Evolutionary conservation across 768 basidiomycete species (phyloP), one percentile per base, ranked within the genome.

Genomic region (Russula olivacea): DNA sequence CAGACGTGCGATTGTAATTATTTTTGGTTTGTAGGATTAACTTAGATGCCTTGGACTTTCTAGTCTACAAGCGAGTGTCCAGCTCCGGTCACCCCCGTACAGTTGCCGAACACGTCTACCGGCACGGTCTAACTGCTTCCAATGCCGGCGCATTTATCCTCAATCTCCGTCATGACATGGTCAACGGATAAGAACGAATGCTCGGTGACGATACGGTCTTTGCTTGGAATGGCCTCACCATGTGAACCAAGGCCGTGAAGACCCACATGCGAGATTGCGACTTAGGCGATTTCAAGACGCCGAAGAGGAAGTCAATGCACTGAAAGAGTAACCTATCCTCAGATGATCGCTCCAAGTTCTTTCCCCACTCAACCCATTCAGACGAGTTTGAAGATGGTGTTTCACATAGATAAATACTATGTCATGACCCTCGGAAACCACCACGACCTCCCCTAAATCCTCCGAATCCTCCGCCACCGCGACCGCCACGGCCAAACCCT

Each of bases 361-460:
- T 38, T 7, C 48, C 19, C 48, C 15, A 38, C 34, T 57, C 19
- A 59, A 60, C 15, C 25, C 28, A 43, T 32, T 61, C 48, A 23
- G 40, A 36, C n/a, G n/a, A 36, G 11, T 3, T 36, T 38, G 38
- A n/a, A n/a, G n/a, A n/a, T n/a, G n/a, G n/a, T n/a, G n/a, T 40
- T 40, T 17, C 15, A 17, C 38, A 7, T 15, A 17, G 15, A 40
- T 38, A 38, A 38, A 38, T 38, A 14, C 38, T 38, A 36, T 41
- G n/a, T 47, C 45, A 82, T 72, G 75, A 82, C 47, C 83, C 81
- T 71, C 83, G 77, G 70, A 75, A 81, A n/a, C 79, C 73, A 59
- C 80, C 74, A 48, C 76, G 69, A 21, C 79, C 74, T 15, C 78
- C 69, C 38, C 76, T 72, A 28, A 76, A 72, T 50, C 76, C 70